Percentiles rank a stretch among this genome's conserved stretches.
Conservation (phyloP, 345 rosid genomes). For the Anacardium occidentale region DNA sequence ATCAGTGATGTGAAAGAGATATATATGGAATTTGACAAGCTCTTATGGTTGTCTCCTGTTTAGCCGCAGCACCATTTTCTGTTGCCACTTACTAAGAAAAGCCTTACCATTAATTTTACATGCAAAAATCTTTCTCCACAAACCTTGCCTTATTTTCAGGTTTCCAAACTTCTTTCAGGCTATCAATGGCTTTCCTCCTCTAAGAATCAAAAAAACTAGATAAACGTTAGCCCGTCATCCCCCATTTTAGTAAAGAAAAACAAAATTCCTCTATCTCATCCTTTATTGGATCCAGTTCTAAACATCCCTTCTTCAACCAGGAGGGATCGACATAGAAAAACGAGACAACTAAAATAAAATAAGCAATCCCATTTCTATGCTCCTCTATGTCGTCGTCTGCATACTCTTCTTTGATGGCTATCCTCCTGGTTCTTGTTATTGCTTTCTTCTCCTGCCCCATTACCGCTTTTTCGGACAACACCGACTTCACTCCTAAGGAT, state of each 20-base stretch:
- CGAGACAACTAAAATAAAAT: background rate
- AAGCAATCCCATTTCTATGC: constrained; percentile 25
- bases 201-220: constrained; percentile 8
- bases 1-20: background rate
- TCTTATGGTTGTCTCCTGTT: background rate
- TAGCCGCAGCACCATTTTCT: background rate
- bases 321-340: constrained; percentile 60
- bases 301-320: constrained; percentile 32
- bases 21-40: constrained; percentile 14
- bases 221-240: background rate
- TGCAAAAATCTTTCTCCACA: constrained; percentile 15
- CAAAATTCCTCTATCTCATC: background rate
- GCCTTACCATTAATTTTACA: background rate
- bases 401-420: constrained; percentile 37
- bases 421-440: constrained; percentile 45
- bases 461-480: background rate
- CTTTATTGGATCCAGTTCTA: constrained; percentile 8
- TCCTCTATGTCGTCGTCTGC: constrained; percentile 16
- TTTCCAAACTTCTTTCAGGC: constrained; percentile 3
- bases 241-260: constrained; percentile 18
- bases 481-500: constrained; percentile 47
- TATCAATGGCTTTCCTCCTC: constrained; percentile 25
- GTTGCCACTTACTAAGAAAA: constrained; percentile 14
- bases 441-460: constrained; percentile 4
- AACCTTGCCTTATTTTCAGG: constrained; percentile 11